A percentile compares a stretch with the other conserved stretches of the same genome.
phyloP scores from a whole-genome alignment of 2,329 filamentous ascomycete genomes.

The Colletotrichum sp. region DNA sequence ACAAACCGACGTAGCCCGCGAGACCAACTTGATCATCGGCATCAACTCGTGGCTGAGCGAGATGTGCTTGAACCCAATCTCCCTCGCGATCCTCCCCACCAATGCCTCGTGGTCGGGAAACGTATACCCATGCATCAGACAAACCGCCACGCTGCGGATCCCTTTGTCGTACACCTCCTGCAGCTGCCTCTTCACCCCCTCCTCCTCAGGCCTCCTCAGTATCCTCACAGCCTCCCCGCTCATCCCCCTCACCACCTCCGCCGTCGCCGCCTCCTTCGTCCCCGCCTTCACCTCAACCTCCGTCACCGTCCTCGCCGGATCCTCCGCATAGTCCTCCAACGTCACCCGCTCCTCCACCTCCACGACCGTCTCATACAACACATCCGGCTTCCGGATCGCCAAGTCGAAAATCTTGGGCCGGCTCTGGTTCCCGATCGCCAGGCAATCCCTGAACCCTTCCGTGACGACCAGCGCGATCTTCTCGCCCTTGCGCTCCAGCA shows the following conservation, averaged over 20 bases:
- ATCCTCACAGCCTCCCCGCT: conserved; percentile 74
- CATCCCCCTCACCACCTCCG: conserved; percentile 70
- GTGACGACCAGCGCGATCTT: conserved; percentile 87
- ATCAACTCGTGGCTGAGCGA: conserved; percentile 82
- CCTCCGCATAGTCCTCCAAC: conserved; percentile 89
- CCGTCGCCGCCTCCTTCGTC: conserved; percentile 48
- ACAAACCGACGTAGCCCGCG: conserved; percentile 77
- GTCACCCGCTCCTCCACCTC: conserved; percentile 92
- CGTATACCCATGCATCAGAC: conserved; percentile 91
- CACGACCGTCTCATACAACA: conserved; percentile 84
- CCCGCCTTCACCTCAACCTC: conserved; percentile 61
- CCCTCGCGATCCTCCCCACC: conserved; percentile 75
- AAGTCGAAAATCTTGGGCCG: conserved; percentile 91
- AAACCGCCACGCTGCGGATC: conserved; percentile 84
- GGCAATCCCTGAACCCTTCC: conserved; percentile 84
- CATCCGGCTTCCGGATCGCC: conserved; percentile 84
- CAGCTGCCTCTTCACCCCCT: conserved; percentile 58
- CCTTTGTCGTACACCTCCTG: conserved; percentile 69
- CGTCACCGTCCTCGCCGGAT: conserved; percentile 68
- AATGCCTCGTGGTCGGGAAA: conserved; percentile 86
- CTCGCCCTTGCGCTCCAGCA: conserved; percentile 90
- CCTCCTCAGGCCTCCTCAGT: conserved; percentile 58
- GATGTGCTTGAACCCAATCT: conserved; percentile 85
- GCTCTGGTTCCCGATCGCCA: conserved; percentile 90
- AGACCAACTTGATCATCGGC: conserved; percentile 84